Conservation (phyloP, 2,329 filamentous ascomycete genomes). For the Trichophyton schoenleinii region DNA sequence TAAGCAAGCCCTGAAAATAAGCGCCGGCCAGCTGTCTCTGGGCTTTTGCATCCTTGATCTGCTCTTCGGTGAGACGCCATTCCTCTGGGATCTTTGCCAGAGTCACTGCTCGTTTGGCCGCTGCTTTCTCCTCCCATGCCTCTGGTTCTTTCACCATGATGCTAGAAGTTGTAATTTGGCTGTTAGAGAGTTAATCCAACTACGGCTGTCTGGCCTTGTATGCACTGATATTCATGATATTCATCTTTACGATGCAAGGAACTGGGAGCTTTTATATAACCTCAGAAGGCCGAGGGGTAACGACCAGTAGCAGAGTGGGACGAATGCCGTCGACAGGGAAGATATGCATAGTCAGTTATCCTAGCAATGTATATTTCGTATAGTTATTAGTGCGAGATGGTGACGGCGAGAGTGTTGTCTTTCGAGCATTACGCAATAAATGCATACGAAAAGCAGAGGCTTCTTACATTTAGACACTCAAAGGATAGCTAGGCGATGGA, state of each 20-base stretch:
- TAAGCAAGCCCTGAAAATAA: slow-evolving; percentile 9
- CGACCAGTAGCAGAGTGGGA: too few relatives aligned
- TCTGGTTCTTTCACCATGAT: not conserved
- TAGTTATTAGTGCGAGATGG: too few relatives aligned
- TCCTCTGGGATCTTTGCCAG: slow-evolving; percentile 5
- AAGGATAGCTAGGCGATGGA: too few relatives aligned
- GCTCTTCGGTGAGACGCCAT: slow-evolving; percentile 7
- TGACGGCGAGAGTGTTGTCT: too few relatives aligned
- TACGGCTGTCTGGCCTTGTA: not conserved
- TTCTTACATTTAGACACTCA: too few relatives aligned
- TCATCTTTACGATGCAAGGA: not conserved
- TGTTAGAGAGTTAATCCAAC: not conserved
- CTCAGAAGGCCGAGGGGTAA: not conserved
- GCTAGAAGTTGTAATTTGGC: not conserved
- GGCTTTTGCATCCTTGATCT: slow-evolving; percentile 2
- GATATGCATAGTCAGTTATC: too few relatives aligned
- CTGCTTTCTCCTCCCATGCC: slow-evolving; percentile 3
- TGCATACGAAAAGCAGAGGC: not conserved
- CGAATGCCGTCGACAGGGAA: too few relatives aligned
- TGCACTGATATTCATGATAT: not conserved
- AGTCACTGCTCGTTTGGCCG: slow-evolving; percentile 6
- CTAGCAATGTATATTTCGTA: too few relatives aligned
- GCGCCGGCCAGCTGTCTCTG: slow-evolving; percentile 8
- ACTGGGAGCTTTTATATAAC: not conserved
- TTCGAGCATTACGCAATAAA: too few relatives aligned